A percentile compares a stretch with the other conserved stretches of the same genome.
These are phyloP conservation scores for Aspergillus sojae DNA, from an alignment of 2,329 filamentous ascomycete genomes.

Conservation along the genomic window DNA sequence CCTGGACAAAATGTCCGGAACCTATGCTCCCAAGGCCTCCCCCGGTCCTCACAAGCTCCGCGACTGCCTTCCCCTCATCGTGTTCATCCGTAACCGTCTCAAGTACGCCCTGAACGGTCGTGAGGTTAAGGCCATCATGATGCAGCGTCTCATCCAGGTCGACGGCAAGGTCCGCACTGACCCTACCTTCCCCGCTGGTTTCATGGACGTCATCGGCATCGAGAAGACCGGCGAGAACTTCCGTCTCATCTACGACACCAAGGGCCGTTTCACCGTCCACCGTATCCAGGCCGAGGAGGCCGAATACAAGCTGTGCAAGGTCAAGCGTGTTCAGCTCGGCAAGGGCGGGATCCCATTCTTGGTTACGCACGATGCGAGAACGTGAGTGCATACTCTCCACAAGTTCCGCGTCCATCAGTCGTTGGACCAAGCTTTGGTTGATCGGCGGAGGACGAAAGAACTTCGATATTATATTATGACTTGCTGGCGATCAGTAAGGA, in stretches of 20 bases:
- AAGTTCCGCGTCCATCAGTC: constrained; percentile 95
- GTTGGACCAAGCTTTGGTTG: constrained; percentile 99
- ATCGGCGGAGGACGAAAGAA: constrained; percentile 47
- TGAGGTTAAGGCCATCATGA: constrained; percentile 96
- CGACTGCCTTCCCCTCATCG: constrained; percentile 97
- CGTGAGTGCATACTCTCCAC: constrained; percentile 75
- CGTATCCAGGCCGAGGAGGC: constrained; percentile 98
- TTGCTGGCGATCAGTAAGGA: constrained; percentile 39
- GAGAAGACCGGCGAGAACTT: constrained; percentile 99
- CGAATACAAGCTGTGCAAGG: constrained; percentile 99
- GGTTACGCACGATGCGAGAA: constrained; percentile 99
- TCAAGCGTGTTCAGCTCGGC: constrained; percentile 99
- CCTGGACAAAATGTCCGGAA: constrained; percentile 97
- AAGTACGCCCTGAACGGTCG: constrained; percentile 99
- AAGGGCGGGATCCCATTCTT: constrained; percentile 99
- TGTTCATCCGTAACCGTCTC: constrained; percentile 90
- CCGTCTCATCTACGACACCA: constrained; percentile 99
- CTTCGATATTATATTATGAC: constrained; percentile 20
- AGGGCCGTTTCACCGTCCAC: constrained; percentile 99
- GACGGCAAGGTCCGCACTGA: constrained; percentile 99
- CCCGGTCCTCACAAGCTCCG: constrained; percentile 98
- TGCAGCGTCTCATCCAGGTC: constrained; percentile 99
- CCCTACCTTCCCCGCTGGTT: constrained; percentile 93
- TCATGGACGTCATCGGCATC: constrained; percentile 99
- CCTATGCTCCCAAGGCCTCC: constrained; percentile 70